Evolutionary conservation across 2,329 filamentous ascomycete species (phyloP).

Genomic region (Phoma sp.): DNA sequence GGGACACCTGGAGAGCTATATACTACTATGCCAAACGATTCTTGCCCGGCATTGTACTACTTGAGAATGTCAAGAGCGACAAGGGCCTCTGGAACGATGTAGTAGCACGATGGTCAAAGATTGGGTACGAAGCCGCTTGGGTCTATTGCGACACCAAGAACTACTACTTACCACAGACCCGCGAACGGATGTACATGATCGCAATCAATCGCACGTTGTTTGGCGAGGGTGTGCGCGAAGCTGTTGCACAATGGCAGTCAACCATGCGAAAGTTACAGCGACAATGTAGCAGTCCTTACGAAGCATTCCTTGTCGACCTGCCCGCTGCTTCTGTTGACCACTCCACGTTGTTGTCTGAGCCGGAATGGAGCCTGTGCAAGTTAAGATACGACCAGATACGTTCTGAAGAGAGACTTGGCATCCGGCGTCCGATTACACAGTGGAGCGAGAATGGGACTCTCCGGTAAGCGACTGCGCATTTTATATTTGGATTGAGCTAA

Average conservation of each 20-base stretch:
- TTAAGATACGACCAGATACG: constrained; percentile 67
- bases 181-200: constrained; percentile 55
- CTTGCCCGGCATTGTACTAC: constrained; percentile 68
- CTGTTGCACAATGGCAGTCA: constrained; percentile 51
- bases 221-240: constrained; percentile 21
- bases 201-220: constrained; percentile 47
- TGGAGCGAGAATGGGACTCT: constrained; percentile 65
- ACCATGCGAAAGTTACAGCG: constrained; percentile 60
- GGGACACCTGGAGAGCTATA: constrained; percentile 70
- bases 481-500: constrained; percentile 2
- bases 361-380: constrained; percentile 65
- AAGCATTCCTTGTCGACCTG: constrained; percentile 65
- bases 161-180: constrained; percentile 76
- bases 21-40: constrained; percentile 62
- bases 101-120: constrained; percentile 52
- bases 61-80: constrained; percentile 70
- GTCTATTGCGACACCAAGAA: constrained; percentile 70
- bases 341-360: constrained; percentile 31
- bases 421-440: constrained; percentile 64
- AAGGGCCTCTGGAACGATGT: constrained; percentile 66
- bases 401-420: constrained; percentile 58
- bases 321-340: constrained; percentile 60
- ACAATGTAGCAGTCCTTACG: constrained; percentile 67
- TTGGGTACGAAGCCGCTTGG: constrained; percentile 64
- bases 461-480: constrained; percentile 10